These are phyloP conservation scores for Cordyceps cateniannulata DNA, from an alignment of 2,329 filamentous ascomycete genomes.

Conservation along the genomic window DNA sequence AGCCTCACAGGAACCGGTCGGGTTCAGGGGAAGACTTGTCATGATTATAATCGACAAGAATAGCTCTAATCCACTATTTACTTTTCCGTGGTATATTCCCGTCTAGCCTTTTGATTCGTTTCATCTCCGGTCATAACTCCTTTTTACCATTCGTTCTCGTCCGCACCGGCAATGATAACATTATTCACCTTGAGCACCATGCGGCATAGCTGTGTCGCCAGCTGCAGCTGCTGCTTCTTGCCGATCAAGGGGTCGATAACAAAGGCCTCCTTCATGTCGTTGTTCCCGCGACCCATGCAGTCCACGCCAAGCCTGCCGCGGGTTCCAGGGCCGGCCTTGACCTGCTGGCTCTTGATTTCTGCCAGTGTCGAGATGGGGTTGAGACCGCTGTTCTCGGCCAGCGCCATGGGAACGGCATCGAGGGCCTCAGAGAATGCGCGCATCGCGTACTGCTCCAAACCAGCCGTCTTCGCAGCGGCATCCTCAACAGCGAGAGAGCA, in stretches of 20 bases:
- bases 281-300: conserved; percentile 93
- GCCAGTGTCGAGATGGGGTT: conserved; percentile 94
- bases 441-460: conserved; percentile 99
- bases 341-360: conserved; percentile 91
- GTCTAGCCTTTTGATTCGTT: conserved; percentile 2
- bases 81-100: conserved; percentile 14
- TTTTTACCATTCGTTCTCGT: conserved; percentile 64
- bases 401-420: conserved; percentile 87
- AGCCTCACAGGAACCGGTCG: conserved; percentile 6
- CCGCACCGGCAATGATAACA: conserved; percentile 83
- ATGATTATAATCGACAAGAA: neutral
- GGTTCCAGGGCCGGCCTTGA: conserved; percentile 55
- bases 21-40: neutral
- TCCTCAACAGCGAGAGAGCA: conserved; percentile 96
- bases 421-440: conserved; percentile 93
- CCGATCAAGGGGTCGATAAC: conserved; percentile 98
- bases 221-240: conserved; percentile 92
- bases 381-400: conserved; percentile 94
- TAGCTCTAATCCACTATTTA: conserved; percentile 11
- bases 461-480: conserved; percentile 86
- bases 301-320: conserved; percentile 78
- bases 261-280: conserved; percentile 97
- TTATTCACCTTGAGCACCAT: conserved; percentile 99
- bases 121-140: conserved; percentile 14
- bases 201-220: conserved; percentile 93